These are phyloP conservation scores for Amanita polypyramis DNA, from an alignment of 768 basidiomycete genomes.

Conservation along the genomic window DNA sequence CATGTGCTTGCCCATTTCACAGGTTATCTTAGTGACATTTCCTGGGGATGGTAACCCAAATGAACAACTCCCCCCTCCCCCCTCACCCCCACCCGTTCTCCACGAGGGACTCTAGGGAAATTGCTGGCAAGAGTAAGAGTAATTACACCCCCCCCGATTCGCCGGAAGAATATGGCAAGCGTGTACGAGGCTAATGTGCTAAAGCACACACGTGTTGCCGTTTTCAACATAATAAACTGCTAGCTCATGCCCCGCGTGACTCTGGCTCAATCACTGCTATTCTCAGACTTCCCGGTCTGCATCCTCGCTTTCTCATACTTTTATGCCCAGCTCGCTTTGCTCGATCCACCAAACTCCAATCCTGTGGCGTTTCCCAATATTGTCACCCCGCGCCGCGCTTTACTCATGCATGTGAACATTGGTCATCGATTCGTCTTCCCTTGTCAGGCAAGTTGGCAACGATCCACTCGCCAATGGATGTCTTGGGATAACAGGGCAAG, in stretches of 20 bases:
- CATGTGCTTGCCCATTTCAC: no score
- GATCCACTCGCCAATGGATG: not conserved
- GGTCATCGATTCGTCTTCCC: not conserved
- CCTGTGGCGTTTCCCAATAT: not conserved
- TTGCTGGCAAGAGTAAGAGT: not conserved
- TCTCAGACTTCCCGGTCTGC: not conserved
- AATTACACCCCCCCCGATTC: not conserved
- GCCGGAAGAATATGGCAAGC: no score
- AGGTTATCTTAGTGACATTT: no score
- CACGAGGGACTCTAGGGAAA: no score
- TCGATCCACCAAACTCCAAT: not conserved
- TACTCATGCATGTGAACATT: conserved; percentile 6
- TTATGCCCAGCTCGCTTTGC: no score
- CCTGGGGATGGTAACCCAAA: no score
- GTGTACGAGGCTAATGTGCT: no score
- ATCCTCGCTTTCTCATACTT: not conserved
- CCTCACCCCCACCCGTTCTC: no score
- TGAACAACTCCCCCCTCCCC: no score
- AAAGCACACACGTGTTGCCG: not conserved
- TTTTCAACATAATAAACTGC: not conserved
- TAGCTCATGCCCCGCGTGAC: not conserved
- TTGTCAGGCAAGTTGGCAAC: not conserved
- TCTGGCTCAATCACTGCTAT: not conserved
- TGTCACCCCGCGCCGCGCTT: not conserved
- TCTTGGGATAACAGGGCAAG: not conserved